Evolutionary conservation across 164 flowering plant species (phyloP).

Genomic region (Nelumbo lutea): DNA sequence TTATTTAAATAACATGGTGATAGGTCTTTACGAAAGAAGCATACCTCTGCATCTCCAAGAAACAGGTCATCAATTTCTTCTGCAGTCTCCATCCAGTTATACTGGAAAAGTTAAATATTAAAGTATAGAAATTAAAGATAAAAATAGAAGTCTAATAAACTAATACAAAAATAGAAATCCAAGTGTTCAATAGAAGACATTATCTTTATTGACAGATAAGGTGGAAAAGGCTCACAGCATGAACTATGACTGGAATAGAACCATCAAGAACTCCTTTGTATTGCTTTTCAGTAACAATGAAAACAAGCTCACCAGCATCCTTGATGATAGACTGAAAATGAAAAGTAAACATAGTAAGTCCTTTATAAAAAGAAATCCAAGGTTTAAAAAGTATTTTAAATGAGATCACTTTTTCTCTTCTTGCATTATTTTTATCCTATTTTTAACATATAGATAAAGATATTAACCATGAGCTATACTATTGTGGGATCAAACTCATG

Average conservation of each 20-base stretch:
- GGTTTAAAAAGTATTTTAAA: neutral
- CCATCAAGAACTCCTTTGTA: conserved; percentile 47
- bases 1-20: neutral
- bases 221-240: conserved; percentile 33
- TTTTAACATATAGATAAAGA: no score
- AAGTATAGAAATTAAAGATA: no score
- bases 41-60: conserved; percentile 74
- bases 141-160: neutral
- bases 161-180: neutral
- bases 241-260: conserved; percentile 56
- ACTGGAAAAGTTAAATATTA: conserved; percentile 24
- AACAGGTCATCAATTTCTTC: conserved; percentile 74
- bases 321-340: conserved; percentile 39
- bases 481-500: no score
- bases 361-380: neutral
- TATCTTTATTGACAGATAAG: neutral
- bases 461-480: no score
- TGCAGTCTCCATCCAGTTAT: conserved; percentile 63
- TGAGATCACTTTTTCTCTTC: no score
- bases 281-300: conserved; percentile 37
- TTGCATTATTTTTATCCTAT: no score
- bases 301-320: conserved; percentile 42
- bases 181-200: neutral
- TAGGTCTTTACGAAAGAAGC: neutral
- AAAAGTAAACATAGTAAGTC: neutral